Percentiles rank a stretch among this genome's conserved stretches.
These are phyloP conservation scores for Fusarium hostae DNA, from an alignment of 2,329 filamentous ascomycete genomes.

Conservation along the genomic window DNA sequence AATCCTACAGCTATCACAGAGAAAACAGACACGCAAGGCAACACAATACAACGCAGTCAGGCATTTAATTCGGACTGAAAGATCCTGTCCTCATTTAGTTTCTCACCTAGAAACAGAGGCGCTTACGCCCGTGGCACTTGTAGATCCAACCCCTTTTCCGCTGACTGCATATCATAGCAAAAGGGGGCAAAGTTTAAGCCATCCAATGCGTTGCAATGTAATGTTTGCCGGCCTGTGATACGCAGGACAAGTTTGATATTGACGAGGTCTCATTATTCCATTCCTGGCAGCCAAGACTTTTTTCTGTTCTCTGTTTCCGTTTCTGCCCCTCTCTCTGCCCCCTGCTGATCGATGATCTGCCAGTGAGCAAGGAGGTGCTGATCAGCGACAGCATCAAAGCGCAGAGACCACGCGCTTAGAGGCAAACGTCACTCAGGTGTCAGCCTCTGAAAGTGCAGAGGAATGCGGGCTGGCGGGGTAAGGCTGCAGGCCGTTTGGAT, in stretches of 20 bases:
- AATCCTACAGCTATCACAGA: conserved; percentile 5
- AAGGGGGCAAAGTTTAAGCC: conserved; percentile 4
- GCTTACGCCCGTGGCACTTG: conserved; percentile 29
- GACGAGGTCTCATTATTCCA: conserved; percentile 20
- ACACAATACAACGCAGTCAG: conserved; percentile 6
- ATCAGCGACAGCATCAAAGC: conserved; percentile 25
- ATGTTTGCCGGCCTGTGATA: conserved; percentile 26
- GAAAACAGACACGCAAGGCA: conserved; percentile 8
- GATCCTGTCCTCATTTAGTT: conserved; percentile 9
- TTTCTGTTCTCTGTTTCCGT: conserved; percentile 1
- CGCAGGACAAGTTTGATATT: conserved; percentile 18
- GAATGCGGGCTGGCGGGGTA: conserved; percentile 38
- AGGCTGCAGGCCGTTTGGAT: conserved; percentile 27
- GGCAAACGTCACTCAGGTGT: conserved; percentile 17
- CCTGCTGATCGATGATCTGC: conserved; percentile 20
- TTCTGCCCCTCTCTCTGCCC: conserved; percentile 6
- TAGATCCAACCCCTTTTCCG: conserved; percentile 24
- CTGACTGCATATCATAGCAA: conserved; percentile 5
- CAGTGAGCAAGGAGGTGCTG: conserved; percentile 16
- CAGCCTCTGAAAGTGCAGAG: conserved; percentile 13
- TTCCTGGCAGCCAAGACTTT: conserved; percentile 27
- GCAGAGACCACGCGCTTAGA: conserved; percentile 31
- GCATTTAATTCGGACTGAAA: conserved; percentile 17
- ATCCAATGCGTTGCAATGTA: conserved; percentile 11
- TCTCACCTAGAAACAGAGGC: conserved; percentile 22